A percentile compares a stretch with the other conserved stretches of the same genome.
These are phyloP conservation scores for Chlamydomonas sp. DNA, from an alignment of 139 green algal genomes.

Conservation along the genomic window DNA sequence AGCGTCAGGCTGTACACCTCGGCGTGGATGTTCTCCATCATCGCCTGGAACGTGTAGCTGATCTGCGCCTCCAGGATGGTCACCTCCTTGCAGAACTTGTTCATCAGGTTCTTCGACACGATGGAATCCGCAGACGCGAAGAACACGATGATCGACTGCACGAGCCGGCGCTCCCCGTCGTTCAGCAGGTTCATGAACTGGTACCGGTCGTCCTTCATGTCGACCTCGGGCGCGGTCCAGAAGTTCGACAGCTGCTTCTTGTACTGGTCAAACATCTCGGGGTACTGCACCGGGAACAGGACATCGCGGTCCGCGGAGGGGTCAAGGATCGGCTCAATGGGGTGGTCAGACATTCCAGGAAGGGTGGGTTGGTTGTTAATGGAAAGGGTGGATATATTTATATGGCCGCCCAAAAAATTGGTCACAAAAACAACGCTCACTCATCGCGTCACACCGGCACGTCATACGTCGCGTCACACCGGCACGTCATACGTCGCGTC, in stretches of 20 bases:
- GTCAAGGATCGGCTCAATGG: no score
- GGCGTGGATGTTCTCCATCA: constrained; percentile 62
- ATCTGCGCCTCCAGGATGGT: constrained; percentile 72
- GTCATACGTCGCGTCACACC: no score
- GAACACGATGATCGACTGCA: constrained; percentile 79
- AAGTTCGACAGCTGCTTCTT: constrained; percentile 69
- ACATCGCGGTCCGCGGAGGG: constrained; percentile 22
- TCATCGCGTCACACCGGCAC: no score
- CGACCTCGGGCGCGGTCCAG: constrained; percentile 77
- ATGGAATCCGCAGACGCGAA: constrained; percentile 85
- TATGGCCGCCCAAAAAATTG: no score
- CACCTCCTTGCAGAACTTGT: constrained; percentile 55
- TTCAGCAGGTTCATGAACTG: constrained; percentile 51
- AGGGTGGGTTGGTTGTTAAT: no score
- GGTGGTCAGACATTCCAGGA: no score
- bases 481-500: no score
- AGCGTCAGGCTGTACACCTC: constrained; percentile 75
- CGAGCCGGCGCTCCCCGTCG: constrained; percentile 71
- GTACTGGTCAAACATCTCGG: constrained; percentile 56
- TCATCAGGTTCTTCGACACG: constrained; percentile 77
- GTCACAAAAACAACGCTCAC: no score
- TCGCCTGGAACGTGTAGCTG: constrained; percentile 84
- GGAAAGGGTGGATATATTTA: no score
- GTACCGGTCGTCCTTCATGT: constrained; percentile 56
- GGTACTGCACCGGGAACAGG: constrained; percentile 38